Base-by-base conservation (phyloP, 2,329 filamentous ascomycete species). In the Chaetomium sp. region DNA sequence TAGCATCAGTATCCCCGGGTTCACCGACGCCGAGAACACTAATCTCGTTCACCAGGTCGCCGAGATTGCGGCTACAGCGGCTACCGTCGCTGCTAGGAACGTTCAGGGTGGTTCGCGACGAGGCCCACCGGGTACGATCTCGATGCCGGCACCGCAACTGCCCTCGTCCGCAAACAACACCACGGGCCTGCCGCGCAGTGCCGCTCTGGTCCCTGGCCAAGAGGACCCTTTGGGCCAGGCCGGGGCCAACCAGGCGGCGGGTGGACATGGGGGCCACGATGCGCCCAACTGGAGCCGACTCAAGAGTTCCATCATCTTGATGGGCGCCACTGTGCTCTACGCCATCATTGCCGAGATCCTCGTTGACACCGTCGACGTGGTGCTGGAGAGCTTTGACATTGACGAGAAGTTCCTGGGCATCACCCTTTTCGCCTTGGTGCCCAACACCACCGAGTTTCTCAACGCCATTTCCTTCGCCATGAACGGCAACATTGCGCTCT, bases 391-490 rank as follows among this genome's bases (percentile, higher is more conserved):
- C 60, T 87, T 95, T 53, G 85, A 91, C 51, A 90, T 99, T 64
- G 91, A 97, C 68, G 91, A 97, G 68, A 99, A 99, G 71, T 97
- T 99, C 72, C 75, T 99, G 55, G 94, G 94, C 47, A 95, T 99
- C 62, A 97, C 94, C 1, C 77, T 99, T 47, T 99, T 99, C 71
- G 92, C 95, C 5, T 78, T 99, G 60, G 95, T 99, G 6, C 94
- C 94, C 10, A 99, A 99, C 74, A 97, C 94, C 1, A 99, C 94
- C 1, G 94, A 99, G 69, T 99, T 99, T 69, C 71, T 99, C 76
- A 99, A 99, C 72, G 94, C 92, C 69, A 99, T 99, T 57, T 96
- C 91, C 0, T 99, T 99, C 70, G 94, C 94, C 53, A 99, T 99
- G 92, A 97, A 99, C 68, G 94, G 94, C 58, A 99, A 99, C 71